Evolutionary conservation across 1,284 basidiomycete species (phyloP).

Genomic region (Cutaneotrichosporon sp.): DNA sequence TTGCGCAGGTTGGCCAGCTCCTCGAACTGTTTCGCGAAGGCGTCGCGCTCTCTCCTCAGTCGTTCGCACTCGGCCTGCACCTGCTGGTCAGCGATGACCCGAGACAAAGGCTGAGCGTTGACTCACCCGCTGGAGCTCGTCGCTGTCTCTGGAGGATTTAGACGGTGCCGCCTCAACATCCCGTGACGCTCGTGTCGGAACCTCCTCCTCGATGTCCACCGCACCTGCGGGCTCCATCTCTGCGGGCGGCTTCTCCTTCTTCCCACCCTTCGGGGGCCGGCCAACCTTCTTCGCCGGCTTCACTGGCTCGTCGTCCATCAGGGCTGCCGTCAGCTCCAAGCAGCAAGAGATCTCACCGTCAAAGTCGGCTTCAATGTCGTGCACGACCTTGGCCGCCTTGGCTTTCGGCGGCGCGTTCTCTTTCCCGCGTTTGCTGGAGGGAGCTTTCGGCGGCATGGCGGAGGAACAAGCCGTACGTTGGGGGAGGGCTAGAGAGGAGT

Average conservation of each 20-base stretch:
- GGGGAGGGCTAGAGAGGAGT: background rate
- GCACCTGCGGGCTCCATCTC: background rate
- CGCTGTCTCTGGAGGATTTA: no score
- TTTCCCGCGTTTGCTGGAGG: slow-evolving; percentile 17
- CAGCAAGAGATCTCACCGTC: slow-evolving; percentile 10
- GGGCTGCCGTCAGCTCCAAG: slow-evolving; percentile 2
- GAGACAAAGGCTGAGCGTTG: background rate
- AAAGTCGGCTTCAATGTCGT: slow-evolving; percentile 12
- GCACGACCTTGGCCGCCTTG: slow-evolving; percentile 8
- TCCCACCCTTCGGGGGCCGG: slow-evolving; percentile 3
- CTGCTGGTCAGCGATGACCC: slow-evolving; percentile 20
- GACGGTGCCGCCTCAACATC: no score
- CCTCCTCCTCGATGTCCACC: background rate
- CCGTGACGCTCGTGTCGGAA: background rate
- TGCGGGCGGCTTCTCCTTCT: background rate
- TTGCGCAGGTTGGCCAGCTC: slow-evolving; percentile 41
- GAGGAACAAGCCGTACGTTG: no score
- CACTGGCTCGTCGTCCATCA: slow-evolving; percentile 6
- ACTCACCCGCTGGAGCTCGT: slow-evolving; percentile 3
- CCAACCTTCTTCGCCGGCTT: slow-evolving; percentile 10
- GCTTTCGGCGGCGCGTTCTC: slow-evolving; percentile 18
- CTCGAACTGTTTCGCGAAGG: slow-evolving; percentile 49
- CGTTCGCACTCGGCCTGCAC: slow-evolving; percentile 37
- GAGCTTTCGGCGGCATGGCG: slow-evolving; percentile 5
- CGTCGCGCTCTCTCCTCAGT: slow-evolving; percentile 38